Percentiles rank a stretch among this genome's conserved stretches.
Conservation (phyloP, 78 protist species). For the Speleostelium caveatum region DNA sequence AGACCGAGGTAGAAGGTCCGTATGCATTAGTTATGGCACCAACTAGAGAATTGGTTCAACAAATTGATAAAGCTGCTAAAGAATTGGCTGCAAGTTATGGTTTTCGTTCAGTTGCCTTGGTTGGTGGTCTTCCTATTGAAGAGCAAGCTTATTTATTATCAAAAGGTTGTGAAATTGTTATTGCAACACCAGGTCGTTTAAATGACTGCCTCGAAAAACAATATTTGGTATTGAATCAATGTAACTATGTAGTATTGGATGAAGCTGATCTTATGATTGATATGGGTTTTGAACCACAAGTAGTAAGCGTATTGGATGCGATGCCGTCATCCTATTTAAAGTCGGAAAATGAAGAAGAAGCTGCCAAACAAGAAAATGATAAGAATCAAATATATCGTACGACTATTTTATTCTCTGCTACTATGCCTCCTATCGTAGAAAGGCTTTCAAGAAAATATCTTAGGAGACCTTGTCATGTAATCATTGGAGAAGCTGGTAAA, state of each 20-base stretch:
- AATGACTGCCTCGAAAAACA: constrained; percentile 90
- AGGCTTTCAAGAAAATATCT: constrained; percentile 86
- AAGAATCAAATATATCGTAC: constrained; percentile 41
- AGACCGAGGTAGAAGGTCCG: constrained; percentile 85
- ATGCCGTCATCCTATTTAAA: constrained; percentile 76
- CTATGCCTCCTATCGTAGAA: constrained; percentile 94
- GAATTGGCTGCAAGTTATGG: constrained; percentile 78
- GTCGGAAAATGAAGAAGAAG: constrained; percentile 79
- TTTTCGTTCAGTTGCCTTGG: constrained; percentile 74
- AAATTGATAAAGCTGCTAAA: constrained; percentile 88
- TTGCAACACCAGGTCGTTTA: constrained; percentile 96
- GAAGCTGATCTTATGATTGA: constrained; percentile 96
- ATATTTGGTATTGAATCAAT: constrained; percentile 91
- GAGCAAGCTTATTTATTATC: constrained; percentile 85
- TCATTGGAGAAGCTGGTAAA: constrained; percentile 89
- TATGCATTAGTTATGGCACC: constrained; percentile 92
- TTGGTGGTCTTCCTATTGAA: constrained; percentile 90
- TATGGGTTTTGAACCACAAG: constrained; percentile 89
- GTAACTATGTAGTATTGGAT: constrained; percentile 94
- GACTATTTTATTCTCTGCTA: constrained; percentile 94
- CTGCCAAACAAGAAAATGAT: constrained; percentile 70
- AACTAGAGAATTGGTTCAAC: constrained; percentile 90
- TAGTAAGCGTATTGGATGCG: constrained; percentile 80
- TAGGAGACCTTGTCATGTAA: constrained; percentile 87
- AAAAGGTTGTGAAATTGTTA: constrained; percentile 87